Evolutionary conservation across 805 yeast genomes (phyloP).

Genomic region (Sungouiella blattae): DNA sequence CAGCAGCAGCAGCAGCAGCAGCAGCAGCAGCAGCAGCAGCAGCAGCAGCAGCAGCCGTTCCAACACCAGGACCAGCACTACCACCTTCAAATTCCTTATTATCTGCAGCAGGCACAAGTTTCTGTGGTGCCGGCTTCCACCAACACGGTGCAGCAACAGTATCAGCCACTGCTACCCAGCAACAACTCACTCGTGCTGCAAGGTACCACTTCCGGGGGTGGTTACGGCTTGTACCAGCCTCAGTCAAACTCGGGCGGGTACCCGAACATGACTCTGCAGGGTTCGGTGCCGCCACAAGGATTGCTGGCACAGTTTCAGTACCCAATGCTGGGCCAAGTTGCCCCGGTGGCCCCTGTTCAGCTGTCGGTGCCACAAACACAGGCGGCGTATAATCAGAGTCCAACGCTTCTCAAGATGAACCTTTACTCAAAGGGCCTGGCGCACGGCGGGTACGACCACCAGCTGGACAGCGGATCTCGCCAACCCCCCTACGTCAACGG

Average conservation of each 20-base stretch:
- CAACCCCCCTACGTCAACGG: no score
- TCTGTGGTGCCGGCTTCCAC: neutral
- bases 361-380: neutral
- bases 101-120: neutral
- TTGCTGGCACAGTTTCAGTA: neutral
- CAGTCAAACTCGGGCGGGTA: no score
- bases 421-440: no score
- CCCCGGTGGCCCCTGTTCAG: neutral
- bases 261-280: neutral
- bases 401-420: neutral
- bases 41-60: neutral
- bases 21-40: neutral
- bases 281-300: neutral
- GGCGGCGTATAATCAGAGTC: neutral
- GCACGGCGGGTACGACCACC: no score
- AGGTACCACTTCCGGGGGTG: no score
- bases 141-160: neutral
- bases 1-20: neutral
- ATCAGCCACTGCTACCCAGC: no score
- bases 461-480: no score
- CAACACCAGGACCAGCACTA: neutral
- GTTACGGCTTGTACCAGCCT: no score
- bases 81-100: neutral
- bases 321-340: neutral
- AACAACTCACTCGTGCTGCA: no score